A percentile compares a stretch with the other conserved stretches of the same genome.
phyloP scores from a whole-genome alignment of 1,139 yeast species.

The Pichia sp. region DNA sequence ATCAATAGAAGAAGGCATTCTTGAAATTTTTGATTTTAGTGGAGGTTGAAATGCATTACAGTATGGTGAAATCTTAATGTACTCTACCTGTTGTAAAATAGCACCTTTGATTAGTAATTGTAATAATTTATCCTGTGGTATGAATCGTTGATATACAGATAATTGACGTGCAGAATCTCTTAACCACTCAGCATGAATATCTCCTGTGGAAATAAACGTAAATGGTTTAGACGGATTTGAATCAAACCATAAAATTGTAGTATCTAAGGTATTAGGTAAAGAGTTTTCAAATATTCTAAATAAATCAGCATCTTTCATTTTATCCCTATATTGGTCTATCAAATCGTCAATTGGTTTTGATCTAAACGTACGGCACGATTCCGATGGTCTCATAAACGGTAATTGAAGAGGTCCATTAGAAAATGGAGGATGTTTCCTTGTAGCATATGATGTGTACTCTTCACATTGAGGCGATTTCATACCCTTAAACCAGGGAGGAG shows the following conservation, averaged over 20 bases:
- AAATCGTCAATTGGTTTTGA: slow-evolving; percentile 60
- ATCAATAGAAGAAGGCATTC: slow-evolving; percentile 55
- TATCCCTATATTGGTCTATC: slow-evolving; percentile 45
- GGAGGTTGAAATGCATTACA: slow-evolving; percentile 94
- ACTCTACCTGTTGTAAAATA: slow-evolving; percentile 68
- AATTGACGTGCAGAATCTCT: slow-evolving; percentile 83
- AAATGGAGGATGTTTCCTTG: slow-evolving; percentile 42
- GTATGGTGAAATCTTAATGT: slow-evolving; percentile 58
- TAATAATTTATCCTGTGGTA: slow-evolving; percentile 45
- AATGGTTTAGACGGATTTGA: slow-evolving; percentile 28
- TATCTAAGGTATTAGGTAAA: slow-evolving; percentile 82
- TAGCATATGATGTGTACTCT: slow-evolving; percentile 35
- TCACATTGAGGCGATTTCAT: slow-evolving; percentile 28
- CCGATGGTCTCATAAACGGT: slow-evolving; percentile 73
- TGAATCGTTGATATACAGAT: slow-evolving; percentile 64
- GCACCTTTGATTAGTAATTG: slow-evolving; percentile 64
- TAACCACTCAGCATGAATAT: slow-evolving; percentile 85
- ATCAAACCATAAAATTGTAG: slow-evolving; percentile 68
- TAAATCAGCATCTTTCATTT: slow-evolving; percentile 56
- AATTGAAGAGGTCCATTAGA: slow-evolving; percentile 43
- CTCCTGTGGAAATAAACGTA: slow-evolving; percentile 81
- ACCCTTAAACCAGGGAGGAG: slow-evolving; percentile 19
- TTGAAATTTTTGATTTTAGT: slow-evolving; percentile 45
- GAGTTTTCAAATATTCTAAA: slow-evolving; percentile 75
- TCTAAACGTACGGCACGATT: slow-evolving; percentile 64